Evolutionary conservation across 306 rosid genomes (phyloP), one percentile per base, ranked within the genome.

Genomic region (Urtica urens): DNA sequence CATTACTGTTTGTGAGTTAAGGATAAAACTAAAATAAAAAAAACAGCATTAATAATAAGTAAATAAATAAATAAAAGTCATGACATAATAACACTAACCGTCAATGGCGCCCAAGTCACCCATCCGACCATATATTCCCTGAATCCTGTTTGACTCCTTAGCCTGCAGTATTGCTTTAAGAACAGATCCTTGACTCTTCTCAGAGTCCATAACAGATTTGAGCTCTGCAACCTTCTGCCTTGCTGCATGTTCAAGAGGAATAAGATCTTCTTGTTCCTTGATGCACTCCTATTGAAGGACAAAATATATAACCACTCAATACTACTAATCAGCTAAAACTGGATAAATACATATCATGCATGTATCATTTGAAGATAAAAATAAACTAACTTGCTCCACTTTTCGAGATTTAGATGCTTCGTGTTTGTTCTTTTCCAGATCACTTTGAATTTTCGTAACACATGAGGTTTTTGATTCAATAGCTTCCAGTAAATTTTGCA

Each of bases 101-200:
- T 85, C 92, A 46, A 90, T 90, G 59, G 99, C 95, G 59, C 99
- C 99, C 60, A 90, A 71, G 76, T 90, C 95, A 46, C 99, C 99
- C 92, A 90, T 70, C 59, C 95, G 87, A 11, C 99, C 95, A 70
- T 90, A 86, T 71, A 90, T 90, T 62, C 99, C 99, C 24, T 70
- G 79, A 38, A 90, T 81, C 59, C 38, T 77, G 60, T 72, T 77
- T 51, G 79, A 68, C 45, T 85, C 83, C 78, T 79, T 90, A 1
- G 94, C 95, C 65, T 71, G 75, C 66, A 79, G 61, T 41, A 90
- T 76, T 69, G 94, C 92, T 63, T 75, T 90, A 2, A 79, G 53
- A 61, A 90, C 92, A 11, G 92, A 81, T 19, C 95, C 99, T 68
- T 79, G 99, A 63, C 87, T 90, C 65, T 69, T 90, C 70, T 90